These are phyloP conservation scores for Fusarium sp. DNA, from an alignment of 2,329 filamentous ascomycete genomes.

Conservation along the genomic window DNA sequence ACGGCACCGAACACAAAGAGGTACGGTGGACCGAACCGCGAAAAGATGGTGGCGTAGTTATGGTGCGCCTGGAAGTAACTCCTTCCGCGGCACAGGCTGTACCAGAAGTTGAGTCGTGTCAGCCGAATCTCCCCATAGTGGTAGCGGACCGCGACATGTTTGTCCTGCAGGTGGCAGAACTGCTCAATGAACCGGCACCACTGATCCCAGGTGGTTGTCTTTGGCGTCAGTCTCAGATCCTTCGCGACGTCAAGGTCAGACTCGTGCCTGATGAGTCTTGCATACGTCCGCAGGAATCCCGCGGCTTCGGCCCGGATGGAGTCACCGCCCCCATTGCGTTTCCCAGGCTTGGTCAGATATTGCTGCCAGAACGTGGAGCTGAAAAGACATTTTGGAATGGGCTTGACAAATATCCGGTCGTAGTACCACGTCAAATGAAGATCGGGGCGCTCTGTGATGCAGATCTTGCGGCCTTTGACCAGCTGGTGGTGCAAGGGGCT, in stretches of 20 bases:
- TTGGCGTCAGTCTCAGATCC: slow-evolving; percentile 42
- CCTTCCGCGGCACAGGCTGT: background rate
- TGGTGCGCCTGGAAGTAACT: slow-evolving; percentile 10
- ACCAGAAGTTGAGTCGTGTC: slow-evolving; percentile 44
- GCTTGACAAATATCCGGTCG: slow-evolving; percentile 53
- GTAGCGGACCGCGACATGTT: slow-evolving; percentile 43
- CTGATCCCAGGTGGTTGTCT: slow-evolving; percentile 36
- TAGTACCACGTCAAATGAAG: slow-evolving; percentile 54
- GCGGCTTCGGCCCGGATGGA: slow-evolving; percentile 38
- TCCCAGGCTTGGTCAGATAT: background rate
- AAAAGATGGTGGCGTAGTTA: slow-evolving; percentile 22
- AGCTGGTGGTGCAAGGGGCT: slow-evolving; percentile 45
- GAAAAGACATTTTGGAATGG: slow-evolving; percentile 50
- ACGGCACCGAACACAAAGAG: slow-evolving; percentile 23
- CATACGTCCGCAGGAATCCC: slow-evolving; percentile 49
- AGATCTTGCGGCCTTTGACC: slow-evolving; percentile 48
- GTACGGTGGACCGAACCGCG: slow-evolving; percentile 12
- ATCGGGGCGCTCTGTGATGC: slow-evolving; percentile 49
- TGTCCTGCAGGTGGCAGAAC: slow-evolving; percentile 41
- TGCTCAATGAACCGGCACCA: slow-evolving; percentile 45
- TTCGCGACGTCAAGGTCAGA: slow-evolving; percentile 46
- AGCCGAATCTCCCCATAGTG: slow-evolving; percentile 51
- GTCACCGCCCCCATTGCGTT: background rate
- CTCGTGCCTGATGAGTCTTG: slow-evolving; percentile 46
- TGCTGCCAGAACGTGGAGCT: slow-evolving; percentile 46